Evolutionary conservation across 139 green algal genomes (phyloP), one percentile per base, ranked within the genome.

Genomic region (Asterochloris erici): DNA sequence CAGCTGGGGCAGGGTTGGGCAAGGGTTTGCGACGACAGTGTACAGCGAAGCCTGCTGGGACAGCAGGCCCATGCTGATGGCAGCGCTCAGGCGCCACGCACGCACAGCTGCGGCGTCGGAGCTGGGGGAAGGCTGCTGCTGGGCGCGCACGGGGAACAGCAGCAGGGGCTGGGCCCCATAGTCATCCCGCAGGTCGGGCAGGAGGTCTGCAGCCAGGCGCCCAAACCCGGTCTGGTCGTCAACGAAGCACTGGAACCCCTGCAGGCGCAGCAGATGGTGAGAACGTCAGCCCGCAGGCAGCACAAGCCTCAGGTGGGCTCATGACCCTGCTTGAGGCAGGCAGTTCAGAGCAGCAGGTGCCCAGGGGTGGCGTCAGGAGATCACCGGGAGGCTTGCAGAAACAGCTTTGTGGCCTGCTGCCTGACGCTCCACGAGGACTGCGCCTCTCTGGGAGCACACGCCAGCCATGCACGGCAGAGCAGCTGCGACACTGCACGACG

Each of bases 191-290:
- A 92, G 63, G 64, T 91, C 86, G 77, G 84, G 47, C 78, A 95
- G 68, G 17, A 89, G 68, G 0, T 87, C 64, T 0, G 74, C 70
- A 0, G 82, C 73, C 23, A 93, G 60, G 23, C 79, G 69, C 14
- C 92, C 92, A 81, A 89, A 96, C 0, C 87, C 88, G 0, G 71
- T 88, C 63, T 88, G 28, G 83, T 96, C 91, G 64, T 96, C 92
- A 6, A 79, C 83, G 14, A 93, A 73, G 26, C 89, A 85, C 82
- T 95, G 92, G 63, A 96, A 89, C 10, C 92, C 92, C 68, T 87
- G 80, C 73, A 73, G 0, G 13, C 66, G 23, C 21, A 54, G 29
- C 14, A n/a, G 10, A 14, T n/a, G 10, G 23, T 2, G 10, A 38
- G 71, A 60, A 26, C 9, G 24, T 77, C 24, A 27, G 17, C 24